A percentile compares a stretch with the other conserved stretches of the same genome.
These are phyloP conservation scores for Colletotrichum orchidophilum DNA, from an alignment of 2,329 filamentous ascomycete genomes.

Conservation along the genomic window DNA sequence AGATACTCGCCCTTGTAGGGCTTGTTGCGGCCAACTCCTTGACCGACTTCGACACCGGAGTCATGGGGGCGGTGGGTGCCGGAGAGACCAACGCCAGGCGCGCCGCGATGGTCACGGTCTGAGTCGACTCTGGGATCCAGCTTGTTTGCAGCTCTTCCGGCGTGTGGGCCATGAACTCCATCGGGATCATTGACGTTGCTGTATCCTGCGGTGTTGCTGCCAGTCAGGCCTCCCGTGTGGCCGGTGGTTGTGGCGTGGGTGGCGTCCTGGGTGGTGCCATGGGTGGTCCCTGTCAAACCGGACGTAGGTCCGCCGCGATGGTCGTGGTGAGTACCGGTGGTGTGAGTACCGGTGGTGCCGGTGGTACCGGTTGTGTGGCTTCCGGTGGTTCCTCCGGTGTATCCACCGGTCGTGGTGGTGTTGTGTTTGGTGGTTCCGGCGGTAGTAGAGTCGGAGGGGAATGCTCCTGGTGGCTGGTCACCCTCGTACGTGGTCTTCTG, in stretches of 20 bases:
- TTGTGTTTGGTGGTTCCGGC: slow-evolving; percentile 15
- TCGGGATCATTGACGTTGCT: slow-evolving; percentile 12
- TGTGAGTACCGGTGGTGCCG: neutral
- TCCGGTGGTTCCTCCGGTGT: slow-evolving; percentile 1
- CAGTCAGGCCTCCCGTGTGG: slow-evolving; percentile 37
- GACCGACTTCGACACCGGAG: slow-evolving; percentile 27
- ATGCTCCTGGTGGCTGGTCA: slow-evolving; percentile 20
- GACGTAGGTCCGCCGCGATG: slow-evolving; percentile 22
- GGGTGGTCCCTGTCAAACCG: slow-evolving; percentile 35
- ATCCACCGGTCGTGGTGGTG: slow-evolving; percentile 4
- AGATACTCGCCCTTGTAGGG: neutral
- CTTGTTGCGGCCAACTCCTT: neutral
- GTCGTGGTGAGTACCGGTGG: slow-evolving; percentile 36
- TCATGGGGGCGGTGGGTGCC: slow-evolving; percentile 20
- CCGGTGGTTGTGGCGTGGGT: slow-evolving; percentile 54
- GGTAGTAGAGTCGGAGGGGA: slow-evolving; percentile 24
- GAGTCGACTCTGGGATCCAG: slow-evolving; percentile 28
- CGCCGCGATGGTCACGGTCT: slow-evolving; percentile 34
- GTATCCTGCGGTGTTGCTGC: neutral
- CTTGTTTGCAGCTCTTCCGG: slow-evolving; percentile 3
- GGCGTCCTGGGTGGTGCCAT: slow-evolving; percentile 43
- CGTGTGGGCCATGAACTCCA: slow-evolving; percentile 18
- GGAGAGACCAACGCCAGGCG: slow-evolving; percentile 2
- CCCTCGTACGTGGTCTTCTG: slow-evolving; percentile 12
- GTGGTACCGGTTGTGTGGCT: neutral